Percentiles rank a stretch among this genome's conserved stretches.
phyloP scores from a whole-genome alignment of 208 protist species.

The Trypanosoma cruzi region DNA sequence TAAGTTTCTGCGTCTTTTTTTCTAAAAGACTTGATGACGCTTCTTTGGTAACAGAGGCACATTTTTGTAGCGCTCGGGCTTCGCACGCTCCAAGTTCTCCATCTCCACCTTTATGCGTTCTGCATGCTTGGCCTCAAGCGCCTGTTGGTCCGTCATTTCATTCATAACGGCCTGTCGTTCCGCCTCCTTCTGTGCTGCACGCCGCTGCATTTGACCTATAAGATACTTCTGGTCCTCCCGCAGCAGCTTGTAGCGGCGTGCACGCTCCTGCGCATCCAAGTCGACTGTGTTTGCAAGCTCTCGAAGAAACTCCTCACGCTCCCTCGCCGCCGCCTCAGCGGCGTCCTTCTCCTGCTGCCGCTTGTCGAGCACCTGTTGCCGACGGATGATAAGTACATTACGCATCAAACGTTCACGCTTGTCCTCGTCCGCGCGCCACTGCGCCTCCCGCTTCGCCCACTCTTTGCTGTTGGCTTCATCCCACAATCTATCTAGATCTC shows the following conservation, averaged over 20 bases:
- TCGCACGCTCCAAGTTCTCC: constrained; percentile 74
- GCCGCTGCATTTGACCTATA: constrained; percentile 63
- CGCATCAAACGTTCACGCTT: constrained; percentile 63
- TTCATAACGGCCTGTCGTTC: constrained; percentile 35
- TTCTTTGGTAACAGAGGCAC: constrained; percentile 65
- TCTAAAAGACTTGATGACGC: constrained; percentile 43
- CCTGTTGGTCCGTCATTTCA: constrained; percentile 65
- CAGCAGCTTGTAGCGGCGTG: constrained; percentile 40
- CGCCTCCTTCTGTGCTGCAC: constrained; percentile 41
- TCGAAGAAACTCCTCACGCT: constrained; percentile 55
- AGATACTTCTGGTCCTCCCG: constrained; percentile 77
- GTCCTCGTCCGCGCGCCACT: constrained; percentile 65
- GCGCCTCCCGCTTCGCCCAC: constrained; percentile 81
- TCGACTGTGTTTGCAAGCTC: constrained; percentile 37
- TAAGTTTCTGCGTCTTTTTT: too few species aligned
- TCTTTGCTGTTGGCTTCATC: constrained; percentile 77
- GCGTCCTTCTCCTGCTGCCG: constrained; percentile 46
- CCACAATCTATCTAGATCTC: constrained; percentile 75
- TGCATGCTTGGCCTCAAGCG: constrained; percentile 49
- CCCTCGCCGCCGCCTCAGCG: constrained; percentile 34
- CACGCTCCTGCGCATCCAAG: constrained; percentile 39
- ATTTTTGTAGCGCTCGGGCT: constrained; percentile 69
- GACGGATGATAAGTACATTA: constrained; percentile 73
- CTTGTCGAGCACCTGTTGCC: constrained; percentile 82
- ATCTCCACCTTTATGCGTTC: constrained; percentile 75